A percentile compares a stretch with the other conserved stretches of the same genome.
Conservation (phyloP, 257 asterid genomes). For the Jacaranda copaia region DNA sequence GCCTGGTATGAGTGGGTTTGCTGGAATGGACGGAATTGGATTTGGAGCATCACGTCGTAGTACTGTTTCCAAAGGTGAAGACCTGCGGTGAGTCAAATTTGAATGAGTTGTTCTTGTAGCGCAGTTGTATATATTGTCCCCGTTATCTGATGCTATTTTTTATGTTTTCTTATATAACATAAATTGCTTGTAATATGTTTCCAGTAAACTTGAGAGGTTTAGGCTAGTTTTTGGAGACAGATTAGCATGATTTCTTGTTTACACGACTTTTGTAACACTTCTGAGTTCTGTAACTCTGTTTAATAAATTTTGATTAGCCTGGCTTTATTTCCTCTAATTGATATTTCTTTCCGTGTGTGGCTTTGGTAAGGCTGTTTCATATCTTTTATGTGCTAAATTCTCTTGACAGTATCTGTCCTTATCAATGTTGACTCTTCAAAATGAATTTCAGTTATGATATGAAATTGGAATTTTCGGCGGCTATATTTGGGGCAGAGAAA, state of each 20-base stretch:
- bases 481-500: constrained; percentile 95
- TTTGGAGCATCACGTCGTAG: constrained; percentile 84
- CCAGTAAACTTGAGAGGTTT: neutral
- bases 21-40: constrained; percentile 84
- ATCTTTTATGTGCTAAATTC: constrained; percentile 12
- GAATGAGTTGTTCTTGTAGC: constrained; percentile 18
- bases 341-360: neutral
- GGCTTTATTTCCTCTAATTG: neutral
- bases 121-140: constrained; percentile 13
- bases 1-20: constrained; percentile 81
- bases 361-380: constrained; percentile 17
- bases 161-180: neutral
- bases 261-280: too few relatives aligned
- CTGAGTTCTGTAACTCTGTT: neutral
- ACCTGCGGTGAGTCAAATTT: constrained; percentile 83
- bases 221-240: neutral
- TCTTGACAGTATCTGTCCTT: constrained; percentile 11
- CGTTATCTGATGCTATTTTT: neutral
- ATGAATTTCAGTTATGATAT: constrained; percentile 78
- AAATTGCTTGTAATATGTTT: neutral
- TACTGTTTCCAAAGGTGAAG: constrained; percentile 92
- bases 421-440: constrained; percentile 40
- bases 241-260: constrained; percentile 13
- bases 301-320: neutral
- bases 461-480: constrained; percentile 81